Percentiles rank a stretch among this genome's conserved stretches.
Evolutionary conservation across 1,284 basidiomycete genomes (phyloP).

Genomic region (Puccinia brachypodii): DNA sequence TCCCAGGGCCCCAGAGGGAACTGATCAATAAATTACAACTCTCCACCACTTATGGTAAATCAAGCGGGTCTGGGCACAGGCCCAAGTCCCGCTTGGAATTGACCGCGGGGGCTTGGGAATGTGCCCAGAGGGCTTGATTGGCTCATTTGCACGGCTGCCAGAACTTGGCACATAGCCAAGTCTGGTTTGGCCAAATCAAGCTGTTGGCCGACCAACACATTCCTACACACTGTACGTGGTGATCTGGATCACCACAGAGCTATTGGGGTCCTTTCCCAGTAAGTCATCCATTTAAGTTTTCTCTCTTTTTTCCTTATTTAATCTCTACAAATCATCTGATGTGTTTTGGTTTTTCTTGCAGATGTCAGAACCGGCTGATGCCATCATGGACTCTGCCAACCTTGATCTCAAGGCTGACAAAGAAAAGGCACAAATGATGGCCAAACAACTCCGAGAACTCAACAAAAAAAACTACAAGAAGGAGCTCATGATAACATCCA

Average conservation of each 20-base stretch:
- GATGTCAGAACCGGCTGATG: not conserved
- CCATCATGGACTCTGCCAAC: not conserved
- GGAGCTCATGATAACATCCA: too few species aligned
- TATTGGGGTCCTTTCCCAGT: too few species aligned
- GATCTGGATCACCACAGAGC: not conserved
- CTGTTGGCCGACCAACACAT: not conserved
- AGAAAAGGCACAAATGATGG: not conserved
- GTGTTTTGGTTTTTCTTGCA: too few species aligned
- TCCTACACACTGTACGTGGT: too few species aligned
- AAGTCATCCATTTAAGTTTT: not conserved
- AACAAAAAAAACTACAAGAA: not conserved
- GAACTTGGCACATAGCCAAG: constrained; percentile 4
- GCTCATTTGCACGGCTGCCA: not conserved
- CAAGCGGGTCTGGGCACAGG: not conserved
- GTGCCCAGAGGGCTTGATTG: constrained; percentile 1
- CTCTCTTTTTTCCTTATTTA: not conserved
- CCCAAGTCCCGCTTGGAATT: constrained; percentile 15
- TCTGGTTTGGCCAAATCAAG: not conserved
- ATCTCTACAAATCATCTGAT: not conserved
- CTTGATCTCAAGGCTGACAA: not conserved
- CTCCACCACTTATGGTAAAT: too few species aligned
- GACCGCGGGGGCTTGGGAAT: not conserved
- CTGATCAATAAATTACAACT: too few species aligned
- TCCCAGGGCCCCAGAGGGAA: too few species aligned
- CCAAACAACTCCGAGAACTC: too few species aligned